These are phyloP conservation scores for Erigeron canadensis DNA, from an alignment of 129 eudicot species.

Conservation along the genomic window DNA sequence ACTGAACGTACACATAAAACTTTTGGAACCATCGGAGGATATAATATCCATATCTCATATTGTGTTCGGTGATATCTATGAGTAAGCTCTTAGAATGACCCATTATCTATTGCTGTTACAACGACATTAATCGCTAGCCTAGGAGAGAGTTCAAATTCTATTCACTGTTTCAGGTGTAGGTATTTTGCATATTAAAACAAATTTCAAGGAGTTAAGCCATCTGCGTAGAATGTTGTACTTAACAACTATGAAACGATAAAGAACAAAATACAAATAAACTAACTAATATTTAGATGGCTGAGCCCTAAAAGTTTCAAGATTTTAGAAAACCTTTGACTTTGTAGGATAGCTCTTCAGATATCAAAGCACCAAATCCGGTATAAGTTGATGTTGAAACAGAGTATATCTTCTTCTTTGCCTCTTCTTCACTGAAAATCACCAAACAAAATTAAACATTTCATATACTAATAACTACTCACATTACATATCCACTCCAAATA, in stretches of 20 bases:
- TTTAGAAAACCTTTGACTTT: slow-evolving; percentile 77
- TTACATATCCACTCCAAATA: neutral
- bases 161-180: too few species aligned
- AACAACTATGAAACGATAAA: neutral
- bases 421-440: slow-evolving; percentile 74
- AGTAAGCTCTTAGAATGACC: too few species aligned
- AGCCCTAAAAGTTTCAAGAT: slow-evolving; percentile 11
- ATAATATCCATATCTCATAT: too few species aligned
- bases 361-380: slow-evolving; percentile 92
- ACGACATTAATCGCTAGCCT: too few species aligned
- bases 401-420: slow-evolving; percentile 94
- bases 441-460: slow-evolving; percentile 12
- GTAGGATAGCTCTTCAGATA: slow-evolving; percentile 86
- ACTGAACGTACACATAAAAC: too few species aligned
- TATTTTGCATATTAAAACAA: too few species aligned
- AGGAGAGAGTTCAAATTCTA: too few species aligned
- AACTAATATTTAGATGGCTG: neutral
- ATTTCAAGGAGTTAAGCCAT: neutral
- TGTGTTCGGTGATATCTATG: too few species aligned
- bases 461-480: neutral
- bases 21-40: too few species aligned
- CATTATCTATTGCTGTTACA: too few species aligned
- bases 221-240: neutral
- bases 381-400: slow-evolving; percentile 88
- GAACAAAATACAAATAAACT: neutral